Base-by-base conservation (phyloP, 2,329 filamentous ascomycete species). In the Fusarium sp. region DNA sequence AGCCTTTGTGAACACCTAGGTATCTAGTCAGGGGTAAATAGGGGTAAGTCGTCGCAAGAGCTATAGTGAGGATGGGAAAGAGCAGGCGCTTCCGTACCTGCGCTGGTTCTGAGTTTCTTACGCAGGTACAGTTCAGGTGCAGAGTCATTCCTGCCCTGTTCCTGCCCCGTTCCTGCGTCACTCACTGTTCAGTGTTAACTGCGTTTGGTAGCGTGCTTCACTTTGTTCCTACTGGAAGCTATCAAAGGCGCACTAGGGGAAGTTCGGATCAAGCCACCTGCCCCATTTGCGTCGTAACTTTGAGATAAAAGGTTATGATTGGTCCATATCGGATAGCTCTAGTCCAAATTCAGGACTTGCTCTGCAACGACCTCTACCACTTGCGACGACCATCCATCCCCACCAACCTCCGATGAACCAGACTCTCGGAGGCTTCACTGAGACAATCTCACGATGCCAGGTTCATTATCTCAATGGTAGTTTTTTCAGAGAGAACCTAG, bases 211-310 rank as follows among this genome's bases (percentile, higher is more conserved):
- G 18, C 34, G 38, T 74, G 47, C 72, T 45, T 45, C 20, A 45
- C 20, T 56, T 63, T 73, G 42, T 61, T 67, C 61, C 67, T 64
- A 47, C 70, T 70, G 73, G 62, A 75, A 75, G 37, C 58, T 73
- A 66, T 65, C 72, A 71, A 61, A 62, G 29, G 62, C 40, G 50
- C 24, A 66, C 67, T 59, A 64, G 31, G 22, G 59, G 42, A 65
- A 67, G 62, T 54, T 54, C 64, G 37, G 62, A 45, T 54, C 27
- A 40, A 47, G 54, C 67, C 65, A 45, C 73, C 65, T 75, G 31
- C 73, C 73, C 57, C 61, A 64, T 70, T 74, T 72, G 71, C 61
- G 52, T 62, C 29, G 35, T 64, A 40, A 64, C 42, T 27, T 47
- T 22, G 16, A 45, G 35, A 70, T 63, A 6, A n/a, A 18, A 10